Base-by-base conservation (phyloP, 345 rosid species). In the Cardamine occulta region DNA sequence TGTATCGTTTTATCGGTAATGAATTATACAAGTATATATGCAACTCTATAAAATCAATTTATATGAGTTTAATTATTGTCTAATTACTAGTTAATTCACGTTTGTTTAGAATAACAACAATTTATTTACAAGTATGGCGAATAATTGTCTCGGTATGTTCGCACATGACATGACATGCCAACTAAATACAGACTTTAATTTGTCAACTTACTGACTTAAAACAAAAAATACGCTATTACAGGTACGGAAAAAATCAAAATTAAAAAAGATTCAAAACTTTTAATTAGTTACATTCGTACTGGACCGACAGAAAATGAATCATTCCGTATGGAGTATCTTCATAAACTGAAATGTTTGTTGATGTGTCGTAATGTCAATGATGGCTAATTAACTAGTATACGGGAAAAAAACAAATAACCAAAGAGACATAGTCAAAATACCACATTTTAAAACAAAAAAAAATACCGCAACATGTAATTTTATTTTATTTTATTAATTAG, bases 121-220 rank as follows among this genome's bases (percentile, higher is more conserved):
- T 14, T 42, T 9, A 9, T 18, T 15, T 47, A 14, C 12, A 23
- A 24, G 5, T 24, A 42, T 72, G 62, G 18, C 49, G 57, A 65
- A 70, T 70, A 58, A 35, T 58, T 58, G 65, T 65, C 63, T 75
- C 60, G 80, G 53, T 35, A 39, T 66, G 73, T 72, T 56, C 67
- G 44, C 73, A 65, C 63, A 65, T 78, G 67, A 65, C 63, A 65
- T 78, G 67, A 72, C 63, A 39, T 66, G 77, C 73, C 77, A 65
- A 78, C 76, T 39, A 63, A 49, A 29, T 48, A 78, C 73, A 65
- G 72, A 65, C 68, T 72, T 72, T 66, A 18, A 12, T 58, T 72
- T 65, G 63, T 78, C 73, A 66, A 72, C 34, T 58, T 65, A 77
- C 63, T 54, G 49, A n/a, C 35, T 64, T 75, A 29, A 10, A 75